Percentiles rank a stretch among this genome's conserved stretches.
Evolutionary conservation across 1,284 basidiomycete species (phyloP).

Genomic region (Cryptococcus jaspeensis): DNA sequence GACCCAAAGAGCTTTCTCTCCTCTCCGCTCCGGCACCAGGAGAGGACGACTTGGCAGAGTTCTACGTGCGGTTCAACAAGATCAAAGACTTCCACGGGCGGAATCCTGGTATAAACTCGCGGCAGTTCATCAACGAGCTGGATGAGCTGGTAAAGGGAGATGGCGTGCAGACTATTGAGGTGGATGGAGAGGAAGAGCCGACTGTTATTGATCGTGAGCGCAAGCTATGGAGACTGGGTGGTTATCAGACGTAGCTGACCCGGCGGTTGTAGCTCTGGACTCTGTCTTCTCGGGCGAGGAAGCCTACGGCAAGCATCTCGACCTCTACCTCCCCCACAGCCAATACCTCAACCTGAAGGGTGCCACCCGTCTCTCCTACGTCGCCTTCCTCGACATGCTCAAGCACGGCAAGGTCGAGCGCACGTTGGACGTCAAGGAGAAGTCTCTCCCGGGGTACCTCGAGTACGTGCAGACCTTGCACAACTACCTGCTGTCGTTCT

Average conservation of each 20-base stretch:
- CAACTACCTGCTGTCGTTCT: conserved; percentile 80
- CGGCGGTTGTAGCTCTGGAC: conserved; percentile 65
- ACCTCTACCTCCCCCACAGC: conserved; percentile 84
- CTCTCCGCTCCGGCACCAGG: conserved; percentile 53
- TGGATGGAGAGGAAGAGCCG: conserved; percentile 68
- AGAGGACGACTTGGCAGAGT: conserved; percentile 79
- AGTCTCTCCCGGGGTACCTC: conserved; percentile 70
- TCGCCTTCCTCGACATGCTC: conserved; percentile 87
- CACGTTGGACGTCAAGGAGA: conserved; percentile 71
- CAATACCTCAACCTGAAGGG: conserved; percentile 87
- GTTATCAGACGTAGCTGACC: conserved; percentile 6
- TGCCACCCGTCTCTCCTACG: conserved; percentile 76
- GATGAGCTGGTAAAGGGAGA: conserved; percentile 61
- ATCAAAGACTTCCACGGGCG: conserved; percentile 94
- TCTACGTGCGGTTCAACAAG: conserved; percentile 89
- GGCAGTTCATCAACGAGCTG: conserved; percentile 76
- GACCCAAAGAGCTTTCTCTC: conserved; percentile 49
- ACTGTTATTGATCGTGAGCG: conserved; percentile 54
- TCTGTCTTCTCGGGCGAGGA: conserved; percentile 95
- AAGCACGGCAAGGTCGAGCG: conserved; percentile 52
- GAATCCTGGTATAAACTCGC: conserved; percentile 83
- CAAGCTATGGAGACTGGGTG: neutral
- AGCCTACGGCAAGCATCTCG: conserved; percentile 88
- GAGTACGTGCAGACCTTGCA: conserved; percentile 83
- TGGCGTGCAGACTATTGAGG: conserved; percentile 51